Evolutionary conservation across 208 protist species (phyloP), one percentile per base, ranked within the genome.

Genomic region (Blechomonas ayalai): DNA sequence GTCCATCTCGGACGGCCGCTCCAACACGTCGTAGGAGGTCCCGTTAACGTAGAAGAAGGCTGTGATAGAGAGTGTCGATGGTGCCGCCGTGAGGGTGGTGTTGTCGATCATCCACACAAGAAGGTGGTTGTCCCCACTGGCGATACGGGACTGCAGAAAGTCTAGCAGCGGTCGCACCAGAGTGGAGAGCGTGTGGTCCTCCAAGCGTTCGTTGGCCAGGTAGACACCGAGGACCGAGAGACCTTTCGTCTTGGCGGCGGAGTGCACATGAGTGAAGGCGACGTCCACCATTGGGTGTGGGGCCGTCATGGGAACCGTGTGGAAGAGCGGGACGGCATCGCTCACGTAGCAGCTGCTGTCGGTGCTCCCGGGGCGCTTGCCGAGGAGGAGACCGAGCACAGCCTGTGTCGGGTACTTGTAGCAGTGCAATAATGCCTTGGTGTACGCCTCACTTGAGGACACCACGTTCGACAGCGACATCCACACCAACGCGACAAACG

Each of bases 321-420:
- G 84, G 43, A 90, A 90, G 24, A 92, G 71, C 22, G 84, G 84
- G 5, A 87, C 50, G 10, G 72, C 73, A 34, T 92, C 84, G 5
- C 49, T 60, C 8, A 92, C 67, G 59, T 65, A 79, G 52, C 61
- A 71, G 42, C 45, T 62, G 26, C 44, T 35, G 12, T 23, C 68
- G 42, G 23, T 68, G 48, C 64, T 59, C 33, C 45, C 65, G 5
- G 83, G 48, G 5, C 77, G 78, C 61, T 90, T 92, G 23, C 84
- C 84, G 12, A 92, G 54, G 10, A 92, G 72, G 43, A 92, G 68
- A 10, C 84, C 84, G 22, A 80, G 53, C 20, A 92, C 75, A 2
- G 84, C 55, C 58, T 90, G 84, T 1, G 77, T 85, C 22, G 80
- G 72, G 51, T 88, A 82, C 60, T 90, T 92, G 56, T 84, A 83